Evolutionary conservation across 78 protist species (phyloP).

Genomic region (Dictyostelium intermedium): DNA sequence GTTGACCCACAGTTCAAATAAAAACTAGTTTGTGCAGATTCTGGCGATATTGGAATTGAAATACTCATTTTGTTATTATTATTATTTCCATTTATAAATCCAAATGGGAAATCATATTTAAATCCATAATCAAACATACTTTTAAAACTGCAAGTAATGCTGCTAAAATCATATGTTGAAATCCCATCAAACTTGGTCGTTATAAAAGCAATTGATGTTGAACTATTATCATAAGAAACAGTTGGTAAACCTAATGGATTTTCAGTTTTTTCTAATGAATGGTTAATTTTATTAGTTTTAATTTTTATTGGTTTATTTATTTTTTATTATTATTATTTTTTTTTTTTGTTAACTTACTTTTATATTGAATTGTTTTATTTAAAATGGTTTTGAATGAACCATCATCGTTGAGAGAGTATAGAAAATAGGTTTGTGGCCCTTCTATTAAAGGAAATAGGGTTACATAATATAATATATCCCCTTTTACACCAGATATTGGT

Average conservation of each 20-base stretch:
- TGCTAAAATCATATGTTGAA: neutral
- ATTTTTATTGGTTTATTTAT: too few relatives aligned
- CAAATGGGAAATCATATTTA: neutral
- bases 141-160: neutral
- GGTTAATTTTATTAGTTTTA: too few relatives aligned
- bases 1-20: neutral
- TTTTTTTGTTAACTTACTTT: neutral
- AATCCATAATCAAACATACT: neutral
- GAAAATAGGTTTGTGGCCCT: neutral
- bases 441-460: neutral
- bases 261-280: neutral
- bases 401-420: neutral
- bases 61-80: neutral
- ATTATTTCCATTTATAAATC: neutral
- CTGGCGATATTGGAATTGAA: neutral
- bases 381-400: neutral
- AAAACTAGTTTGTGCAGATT: neutral
- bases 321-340: too few relatives aligned
- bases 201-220: neutral
- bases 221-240: neutral
- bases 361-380: neutral
- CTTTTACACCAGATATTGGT: neutral
- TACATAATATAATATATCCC: neutral
- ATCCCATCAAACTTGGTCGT: neutral
- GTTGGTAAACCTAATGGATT: neutral